Conservation (phyloP, 2,329 filamentous ascomycete species). For the Plectosphaerella plurivora region DNA sequence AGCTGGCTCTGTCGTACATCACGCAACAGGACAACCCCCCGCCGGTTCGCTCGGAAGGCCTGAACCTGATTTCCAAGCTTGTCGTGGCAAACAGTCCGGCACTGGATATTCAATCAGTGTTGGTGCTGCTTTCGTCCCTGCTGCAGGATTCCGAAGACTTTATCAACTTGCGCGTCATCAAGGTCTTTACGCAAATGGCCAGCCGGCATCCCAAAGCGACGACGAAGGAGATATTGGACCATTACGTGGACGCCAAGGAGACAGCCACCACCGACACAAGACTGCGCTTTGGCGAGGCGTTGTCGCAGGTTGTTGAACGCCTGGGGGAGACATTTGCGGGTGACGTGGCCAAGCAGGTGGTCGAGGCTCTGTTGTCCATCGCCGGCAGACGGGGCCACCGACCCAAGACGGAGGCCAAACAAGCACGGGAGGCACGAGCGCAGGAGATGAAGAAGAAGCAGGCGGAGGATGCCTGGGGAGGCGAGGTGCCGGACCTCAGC, state of each 20-base stretch:
- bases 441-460: conserved; percentile 44
- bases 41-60: conserved; percentile 62
- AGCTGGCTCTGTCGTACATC: conserved; percentile 60
- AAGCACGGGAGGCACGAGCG: conserved; percentile 45
- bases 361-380: conserved; percentile 57
- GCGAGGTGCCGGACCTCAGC: conserved; percentile 42
- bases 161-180: conserved; percentile 65
- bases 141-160: conserved; percentile 66
- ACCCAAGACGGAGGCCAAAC: conserved; percentile 53
- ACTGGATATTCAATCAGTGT: conserved; percentile 61
- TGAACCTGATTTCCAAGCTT: conserved; percentile 55
- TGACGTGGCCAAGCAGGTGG: conserved; percentile 45
- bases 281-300: conserved; percentile 64
- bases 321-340: conserved; percentile 52
- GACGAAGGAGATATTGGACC: conserved; percentile 57
- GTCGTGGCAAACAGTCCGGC: conserved; percentile 51
- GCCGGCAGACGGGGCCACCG: conserved; percentile 60
- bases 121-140: conserved; percentile 60
- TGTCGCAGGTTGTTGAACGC: conserved; percentile 60
- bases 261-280: conserved; percentile 56
- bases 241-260: conserved; percentile 62
- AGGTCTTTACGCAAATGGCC: conserved; percentile 58
- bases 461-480: conserved; percentile 51
- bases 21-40: conserved; percentile 57
- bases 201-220: conserved; percentile 59